Evolutionary conservation across 2,329 filamentous ascomycete genomes (phyloP).

Genomic region (Zymoseptoria tritici): DNA sequence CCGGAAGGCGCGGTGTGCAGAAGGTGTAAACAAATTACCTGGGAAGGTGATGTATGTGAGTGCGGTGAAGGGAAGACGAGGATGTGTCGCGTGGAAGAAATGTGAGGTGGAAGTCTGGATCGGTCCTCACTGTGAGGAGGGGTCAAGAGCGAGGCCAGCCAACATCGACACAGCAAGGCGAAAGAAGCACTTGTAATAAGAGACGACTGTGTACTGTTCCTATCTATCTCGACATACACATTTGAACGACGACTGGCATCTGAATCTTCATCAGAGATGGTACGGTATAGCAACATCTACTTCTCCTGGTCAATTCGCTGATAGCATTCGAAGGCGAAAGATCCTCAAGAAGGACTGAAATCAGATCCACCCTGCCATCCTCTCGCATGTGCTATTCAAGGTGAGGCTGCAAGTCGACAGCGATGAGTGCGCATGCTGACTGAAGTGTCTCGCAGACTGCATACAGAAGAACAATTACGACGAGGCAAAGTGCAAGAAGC

Average conservation of each 20-base stretch:
- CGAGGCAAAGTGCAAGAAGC: slow-evolving; percentile 69
- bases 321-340: slow-evolving; percentile 2
- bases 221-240: background rate
- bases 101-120: background rate
- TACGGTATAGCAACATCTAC: background rate
- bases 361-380: slow-evolving; percentile 77
- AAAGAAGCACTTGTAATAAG: background rate
- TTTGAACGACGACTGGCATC: background rate
- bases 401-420: slow-evolving; percentile 41
- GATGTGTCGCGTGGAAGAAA: background rate
- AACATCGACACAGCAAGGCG: background rate
- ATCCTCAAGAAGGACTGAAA: slow-evolving; percentile 60
- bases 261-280: background rate
- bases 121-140: background rate
- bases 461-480: slow-evolving; percentile 77
- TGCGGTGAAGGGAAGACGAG: background rate
- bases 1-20: background rate
- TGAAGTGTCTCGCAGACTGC: slow-evolving; percentile 42
- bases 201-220: background rate
- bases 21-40: background rate
- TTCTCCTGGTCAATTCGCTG: background rate
- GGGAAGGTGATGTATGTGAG: background rate
- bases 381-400: slow-evolving; percentile 84
- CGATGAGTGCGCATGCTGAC: background rate
- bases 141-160: background rate